Percentiles rank a stretch among this genome's conserved stretches.
phyloP scores from a whole-genome alignment of 371 early-diverging fungal species.

The Saksenaea vasiformis region DNA sequence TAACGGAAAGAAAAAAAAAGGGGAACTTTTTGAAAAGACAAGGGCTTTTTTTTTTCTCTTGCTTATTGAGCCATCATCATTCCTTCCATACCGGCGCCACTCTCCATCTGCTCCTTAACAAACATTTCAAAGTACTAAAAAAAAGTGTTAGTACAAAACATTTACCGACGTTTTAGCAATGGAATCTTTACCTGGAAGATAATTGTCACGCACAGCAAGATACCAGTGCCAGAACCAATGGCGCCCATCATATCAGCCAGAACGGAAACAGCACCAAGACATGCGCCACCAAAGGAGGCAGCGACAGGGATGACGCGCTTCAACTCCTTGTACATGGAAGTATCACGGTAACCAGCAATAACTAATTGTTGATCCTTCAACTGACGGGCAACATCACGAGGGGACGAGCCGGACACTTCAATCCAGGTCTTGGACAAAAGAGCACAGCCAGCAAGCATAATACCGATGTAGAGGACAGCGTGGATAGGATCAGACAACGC shows the following conservation, averaged over 20 bases:
- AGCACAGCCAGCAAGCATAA: slow-evolving; percentile 95
- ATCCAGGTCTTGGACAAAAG: slow-evolving; percentile 98
- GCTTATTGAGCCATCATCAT: slow-evolving; percentile 45
- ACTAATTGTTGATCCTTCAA: slow-evolving; percentile 98
- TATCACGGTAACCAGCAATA: slow-evolving; percentile 97
- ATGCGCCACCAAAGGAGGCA: slow-evolving; percentile 95
- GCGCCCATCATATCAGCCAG: slow-evolving; percentile 93
- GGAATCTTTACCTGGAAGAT: slow-evolving; percentile 88
- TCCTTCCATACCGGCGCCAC: slow-evolving; percentile 59
- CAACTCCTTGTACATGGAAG: slow-evolving; percentile 97
- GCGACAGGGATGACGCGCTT: slow-evolving; percentile 98
- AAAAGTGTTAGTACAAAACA: background rate
- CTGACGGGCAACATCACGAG: slow-evolving; percentile 96
- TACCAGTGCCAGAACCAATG: slow-evolving; percentile 99
- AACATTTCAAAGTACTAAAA: slow-evolving; percentile 94
- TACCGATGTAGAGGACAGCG: slow-evolving; percentile 90
- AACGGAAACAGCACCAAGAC: slow-evolving; percentile 94
- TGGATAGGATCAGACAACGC: slow-evolving; percentile 93
- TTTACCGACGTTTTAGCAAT: slow-evolving; percentile 29
- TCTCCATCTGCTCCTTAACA: slow-evolving; percentile 91
- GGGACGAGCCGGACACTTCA: slow-evolving; percentile 97
- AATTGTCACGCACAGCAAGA: slow-evolving; percentile 98
- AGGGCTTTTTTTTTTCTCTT: background rate
- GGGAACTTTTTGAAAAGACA: background rate
- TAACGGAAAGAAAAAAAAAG: slow-evolving; percentile 2